Conservation (phyloP, 2,329 filamentous ascomycete genomes). For the Clonostachys solani region DNA sequence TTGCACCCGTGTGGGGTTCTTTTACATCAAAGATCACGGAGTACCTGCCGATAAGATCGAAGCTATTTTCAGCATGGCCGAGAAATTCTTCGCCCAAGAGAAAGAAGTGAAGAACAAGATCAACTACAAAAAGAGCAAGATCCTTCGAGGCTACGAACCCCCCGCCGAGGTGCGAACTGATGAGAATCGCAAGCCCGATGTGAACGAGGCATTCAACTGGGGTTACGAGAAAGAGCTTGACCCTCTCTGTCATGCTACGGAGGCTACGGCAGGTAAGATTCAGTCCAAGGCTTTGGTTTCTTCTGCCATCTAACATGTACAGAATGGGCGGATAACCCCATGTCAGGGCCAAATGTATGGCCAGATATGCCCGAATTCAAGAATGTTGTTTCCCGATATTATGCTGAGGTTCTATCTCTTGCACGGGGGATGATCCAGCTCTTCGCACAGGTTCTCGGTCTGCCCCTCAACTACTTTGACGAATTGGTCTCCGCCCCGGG, state of each 20-base stretch:
- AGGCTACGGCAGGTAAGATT: slow-evolving; percentile 17
- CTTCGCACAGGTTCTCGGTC: slow-evolving; percentile 13
- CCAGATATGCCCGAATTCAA: slow-evolving; percentile 7
- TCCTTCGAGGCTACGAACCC: not conserved
- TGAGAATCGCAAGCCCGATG: slow-evolving; percentile 8
- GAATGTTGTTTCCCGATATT: slow-evolving; percentile 7
- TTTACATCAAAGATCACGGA: slow-evolving; percentile 40
- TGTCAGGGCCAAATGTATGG: slow-evolving; percentile 7
- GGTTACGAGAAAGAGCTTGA: slow-evolving; percentile 10
- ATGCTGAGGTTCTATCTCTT: slow-evolving; percentile 11
- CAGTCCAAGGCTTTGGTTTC: slow-evolving; percentile 29
- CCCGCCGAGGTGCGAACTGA: slow-evolving; percentile 6
- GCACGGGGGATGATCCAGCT: slow-evolving; percentile 13
- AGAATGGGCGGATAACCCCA: slow-evolving; percentile 8
- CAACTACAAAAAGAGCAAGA: not conserved
- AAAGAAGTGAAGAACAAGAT: slow-evolving; percentile 15
- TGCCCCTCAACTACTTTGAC: slow-evolving; percentile 12
- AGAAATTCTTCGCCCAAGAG: slow-evolving; percentile 19
- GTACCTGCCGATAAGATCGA: slow-evolving; percentile 24
- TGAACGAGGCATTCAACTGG: slow-evolving; percentile 1
- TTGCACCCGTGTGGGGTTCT: slow-evolving; percentile 26
- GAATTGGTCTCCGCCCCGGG: slow-evolving; percentile 10
- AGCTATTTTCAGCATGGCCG: slow-evolving; percentile 8
- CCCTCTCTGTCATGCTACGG: slow-evolving; percentile 16
- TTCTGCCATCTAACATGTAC: slow-evolving; percentile 26